phyloP scores from a whole-genome alignment of 768 basidiomycete species.

The Tricholoma sp. region DNA sequence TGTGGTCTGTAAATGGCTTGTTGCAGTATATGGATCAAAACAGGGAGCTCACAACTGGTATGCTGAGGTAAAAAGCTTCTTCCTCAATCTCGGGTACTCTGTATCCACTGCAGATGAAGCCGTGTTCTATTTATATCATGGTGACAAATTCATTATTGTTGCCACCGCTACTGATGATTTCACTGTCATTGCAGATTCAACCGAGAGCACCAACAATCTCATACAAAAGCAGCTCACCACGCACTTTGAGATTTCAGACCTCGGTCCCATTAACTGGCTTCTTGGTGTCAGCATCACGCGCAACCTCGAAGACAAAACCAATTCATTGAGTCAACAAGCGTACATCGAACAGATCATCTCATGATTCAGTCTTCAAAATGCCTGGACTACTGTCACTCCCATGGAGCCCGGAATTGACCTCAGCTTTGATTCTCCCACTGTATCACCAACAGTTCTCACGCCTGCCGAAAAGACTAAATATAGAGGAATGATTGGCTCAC shows the following conservation, averaged over 20 bases:
- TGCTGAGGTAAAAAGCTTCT: slow-evolving; percentile 1
- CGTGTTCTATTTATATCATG: slow-evolving; percentile 15
- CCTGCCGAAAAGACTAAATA: slow-evolving; percentile 13
- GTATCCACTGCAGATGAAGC: slow-evolving; percentile 14
- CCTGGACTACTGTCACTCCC: background rate
- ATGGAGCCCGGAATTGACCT: background rate
- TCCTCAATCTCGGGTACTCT: background rate
- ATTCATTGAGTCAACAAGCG: background rate
- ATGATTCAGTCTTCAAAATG: no score
- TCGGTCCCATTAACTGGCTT: no score
- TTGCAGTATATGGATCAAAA: background rate
- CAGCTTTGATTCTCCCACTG: background rate
- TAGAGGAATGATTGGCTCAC: slow-evolving; percentile 19
- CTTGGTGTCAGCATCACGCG: no score
- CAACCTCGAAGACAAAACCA: no score
- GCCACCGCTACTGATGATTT: background rate
- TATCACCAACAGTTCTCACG: background rate
- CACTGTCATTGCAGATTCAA: background rate
- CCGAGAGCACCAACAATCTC: background rate
- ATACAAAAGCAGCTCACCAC: slow-evolving; percentile 5
- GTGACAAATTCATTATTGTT: slow-evolving; percentile 5
- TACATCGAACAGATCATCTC: background rate
- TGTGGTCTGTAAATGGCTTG: background rate
- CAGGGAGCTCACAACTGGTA: slow-evolving; percentile 2
- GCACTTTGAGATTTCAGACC: background rate